A percentile compares a stretch with the other conserved stretches of the same genome.
These are phyloP conservation scores for carrot (Daucus carota) DNA, from an alignment of 129 eudicot species.

Conservation along the genomic window DH1_v3.0 NC_030389.2:34578501-34579000, in stretches of 20 bases:
- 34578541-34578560: conserved; percentile 39
- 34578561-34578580: conserved; percentile 54
- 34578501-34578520: conserved; percentile 35
- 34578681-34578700: conserved; percentile 46
- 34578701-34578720: conserved; percentile 9
- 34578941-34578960: conserved; percentile 4
- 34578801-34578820: conserved; percentile 21
- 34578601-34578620: conserved; percentile 18
- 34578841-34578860: conserved; percentile 19
- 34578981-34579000: conserved; percentile 30
- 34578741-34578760: not conserved
- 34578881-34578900: conserved; percentile 22
- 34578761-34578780: not conserved
- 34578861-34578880: conserved; percentile 4
- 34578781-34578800: conserved; percentile 22
- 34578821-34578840: conserved; percentile 29
- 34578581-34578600: conserved; percentile 36
- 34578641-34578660: conserved; percentile 26
- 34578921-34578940: not conserved
- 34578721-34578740: not conserved
- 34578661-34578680: not conserved
- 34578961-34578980: conserved; percentile 31
- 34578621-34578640: conserved; percentile 24
- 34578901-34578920: not conserved
- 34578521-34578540: conserved; percentile 39